Conservation (phyloP, 1,284 basidiomycete genomes). For the Inonotus hispidus region DNA sequence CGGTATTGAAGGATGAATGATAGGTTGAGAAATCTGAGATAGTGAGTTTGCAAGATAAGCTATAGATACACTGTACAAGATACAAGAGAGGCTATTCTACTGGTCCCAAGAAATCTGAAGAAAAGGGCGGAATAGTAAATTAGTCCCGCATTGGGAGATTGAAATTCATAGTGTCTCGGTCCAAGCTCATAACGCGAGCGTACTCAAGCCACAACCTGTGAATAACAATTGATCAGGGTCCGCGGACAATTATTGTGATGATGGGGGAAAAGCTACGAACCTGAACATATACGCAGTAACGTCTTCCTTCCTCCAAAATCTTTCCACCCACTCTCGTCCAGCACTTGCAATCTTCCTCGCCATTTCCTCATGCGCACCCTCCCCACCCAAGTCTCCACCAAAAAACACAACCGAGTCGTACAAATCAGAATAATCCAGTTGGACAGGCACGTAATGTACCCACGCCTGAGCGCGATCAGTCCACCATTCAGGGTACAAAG, state of each 20-base stretch:
- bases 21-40: background rate
- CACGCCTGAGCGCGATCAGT: constrained; percentile 44
- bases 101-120: background rate
- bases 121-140: background rate
- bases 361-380: constrained; percentile 46
- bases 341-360: constrained; percentile 50
- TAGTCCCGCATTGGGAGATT: constrained; percentile 7
- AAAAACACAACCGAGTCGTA: constrained; percentile 56
- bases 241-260: background rate
- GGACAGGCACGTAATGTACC: constrained; percentile 59
- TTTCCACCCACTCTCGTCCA: constrained; percentile 55
- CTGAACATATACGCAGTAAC: constrained; percentile 60
- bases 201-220: constrained; percentile 39
- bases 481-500: constrained; percentile 63
- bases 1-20: too few species aligned
- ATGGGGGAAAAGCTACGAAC: constrained; percentile 28
- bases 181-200: constrained; percentile 32
- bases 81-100: background rate
- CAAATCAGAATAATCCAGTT: constrained; percentile 49
- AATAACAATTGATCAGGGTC: background rate
- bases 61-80: background rate
- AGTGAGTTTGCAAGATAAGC: background rate
- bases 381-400: constrained; percentile 40
- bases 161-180: constrained; percentile 30
- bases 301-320: constrained; percentile 60